Conservation (phyloP, 345 rosid species). For the Aquilaria sinensis region DNA sequence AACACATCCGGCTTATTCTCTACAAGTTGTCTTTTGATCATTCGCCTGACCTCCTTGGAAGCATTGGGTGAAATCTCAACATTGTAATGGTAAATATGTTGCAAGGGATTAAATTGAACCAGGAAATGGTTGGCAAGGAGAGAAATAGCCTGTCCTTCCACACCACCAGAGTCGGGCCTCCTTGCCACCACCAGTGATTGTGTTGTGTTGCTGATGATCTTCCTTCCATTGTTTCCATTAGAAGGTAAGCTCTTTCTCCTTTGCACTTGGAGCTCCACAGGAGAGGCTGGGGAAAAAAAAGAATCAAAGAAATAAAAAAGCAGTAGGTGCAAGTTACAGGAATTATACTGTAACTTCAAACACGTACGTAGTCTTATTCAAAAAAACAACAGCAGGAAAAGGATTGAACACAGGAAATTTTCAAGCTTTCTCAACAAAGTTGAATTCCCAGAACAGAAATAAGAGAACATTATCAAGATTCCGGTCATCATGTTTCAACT, state of each 20-base stretch:
- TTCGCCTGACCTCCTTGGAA: slow-evolving; percentile 72
- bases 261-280: slow-evolving; percentile 27
- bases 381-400: neutral
- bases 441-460: slow-evolving; percentile 1
- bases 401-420: neutral
- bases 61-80: slow-evolving; percentile 83
- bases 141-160: slow-evolving; percentile 62
- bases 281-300: slow-evolving; percentile 33
- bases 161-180: slow-evolving; percentile 88
- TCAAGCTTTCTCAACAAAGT: neutral
- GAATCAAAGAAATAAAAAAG: no score
- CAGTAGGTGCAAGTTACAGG: slow-evolving; percentile 18
- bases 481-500: neutral
- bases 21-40: slow-evolving; percentile 77
- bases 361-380: neutral
- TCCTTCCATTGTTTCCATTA: slow-evolving; percentile 38
- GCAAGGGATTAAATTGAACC: slow-evolving; percentile 65
- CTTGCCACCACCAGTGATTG: slow-evolving; percentile 47
- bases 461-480: slow-evolving; percentile 11
- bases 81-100: slow-evolving; percentile 75
- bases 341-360: slow-evolving; percentile 6
- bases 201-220: slow-evolving; percentile 24
- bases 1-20: slow-evolving; percentile 45
- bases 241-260: slow-evolving; percentile 22
- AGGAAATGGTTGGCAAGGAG: slow-evolving; percentile 94